These are phyloP conservation scores for Coemansia sp. DNA, from an alignment of 192 early-diverging fungal genomes.

Conservation along the genomic window DNA sequence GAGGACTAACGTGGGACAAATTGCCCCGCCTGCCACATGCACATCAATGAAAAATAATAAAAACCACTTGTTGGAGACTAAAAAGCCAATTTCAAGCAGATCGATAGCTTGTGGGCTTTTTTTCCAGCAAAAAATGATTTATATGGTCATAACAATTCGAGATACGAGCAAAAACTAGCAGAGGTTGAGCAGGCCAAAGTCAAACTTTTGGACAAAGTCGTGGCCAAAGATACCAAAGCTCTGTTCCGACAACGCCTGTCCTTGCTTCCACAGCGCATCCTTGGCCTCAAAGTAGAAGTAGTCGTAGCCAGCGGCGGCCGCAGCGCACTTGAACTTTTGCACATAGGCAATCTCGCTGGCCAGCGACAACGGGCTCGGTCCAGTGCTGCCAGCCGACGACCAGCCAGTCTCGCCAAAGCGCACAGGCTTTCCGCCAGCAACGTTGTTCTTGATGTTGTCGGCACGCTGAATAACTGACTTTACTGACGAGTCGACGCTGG, in stretches of 20 bases:
- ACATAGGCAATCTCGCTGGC: conserved; percentile 32
- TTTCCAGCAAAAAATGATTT: too few species aligned
- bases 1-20: too few species aligned
- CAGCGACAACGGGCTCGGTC: conserved; percentile 33
- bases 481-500: conserved; percentile 30
- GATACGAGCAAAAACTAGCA: neutral
- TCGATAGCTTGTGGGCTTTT: too few species aligned
- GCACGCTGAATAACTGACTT: conserved; percentile 15
- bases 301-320: conserved; percentile 14
- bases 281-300: conserved; percentile 57
- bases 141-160: neutral
- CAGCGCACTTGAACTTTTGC: conserved; percentile 42
- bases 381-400: conserved; percentile 42
- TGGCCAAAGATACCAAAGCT: conserved; percentile 46
- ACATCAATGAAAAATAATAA: neutral
- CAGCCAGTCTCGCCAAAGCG: conserved; percentile 48
- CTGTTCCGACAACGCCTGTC: conserved; percentile 23
- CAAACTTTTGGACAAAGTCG: conserved; percentile 30
- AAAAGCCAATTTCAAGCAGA: neutral
- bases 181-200: conserved; percentile 14
- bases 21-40: too few species aligned
- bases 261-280: conserved; percentile 47
- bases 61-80: neutral
- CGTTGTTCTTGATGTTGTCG: conserved; percentile 1
- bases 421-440: conserved; percentile 24